These are phyloP conservation scores for Dispira parvispora DNA, from an alignment of 192 early-diverging fungal genomes.

Conservation along the genomic window DNA sequence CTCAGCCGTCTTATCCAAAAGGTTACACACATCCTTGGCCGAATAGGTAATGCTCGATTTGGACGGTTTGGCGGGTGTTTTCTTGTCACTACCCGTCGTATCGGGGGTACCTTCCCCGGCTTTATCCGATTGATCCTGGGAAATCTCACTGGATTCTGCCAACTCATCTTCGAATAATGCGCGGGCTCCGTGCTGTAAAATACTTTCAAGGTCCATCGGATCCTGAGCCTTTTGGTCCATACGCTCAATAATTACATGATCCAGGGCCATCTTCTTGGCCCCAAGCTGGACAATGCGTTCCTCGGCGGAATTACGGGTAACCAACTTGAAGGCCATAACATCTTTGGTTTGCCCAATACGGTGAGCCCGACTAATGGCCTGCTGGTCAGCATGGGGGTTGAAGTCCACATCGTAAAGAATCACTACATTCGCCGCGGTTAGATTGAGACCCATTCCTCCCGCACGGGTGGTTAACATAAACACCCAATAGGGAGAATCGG, in stretches of 20 bases:
- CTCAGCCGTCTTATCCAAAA: neutral
- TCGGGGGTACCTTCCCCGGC: conserved; percentile 17
- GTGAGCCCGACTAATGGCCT: conserved; percentile 79
- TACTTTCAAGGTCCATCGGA: conserved; percentile 36
- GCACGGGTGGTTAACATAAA: conserved; percentile 66
- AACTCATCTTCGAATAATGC: conserved; percentile 45
- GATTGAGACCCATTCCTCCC: conserved; percentile 66
- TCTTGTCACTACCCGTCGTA: conserved; percentile 12
- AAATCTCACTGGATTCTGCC: conserved; percentile 31
- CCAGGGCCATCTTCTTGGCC: conserved; percentile 55
- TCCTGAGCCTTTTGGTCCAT: conserved; percentile 43
- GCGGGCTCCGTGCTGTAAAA: conserved; percentile 50
- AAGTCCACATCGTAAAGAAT: conserved; percentile 66
- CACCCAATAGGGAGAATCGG: conserved; percentile 26
- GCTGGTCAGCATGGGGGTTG: conserved; percentile 73
- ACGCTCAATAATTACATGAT: conserved; percentile 56
- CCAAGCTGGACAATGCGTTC: conserved; percentile 57
- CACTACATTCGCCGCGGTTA: conserved; percentile 61
- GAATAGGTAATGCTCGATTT: neutral
- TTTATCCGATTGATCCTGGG: conserved; percentile 19
- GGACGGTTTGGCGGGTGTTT: neutral
- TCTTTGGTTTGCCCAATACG: conserved; percentile 74
- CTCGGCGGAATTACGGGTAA: conserved; percentile 17
- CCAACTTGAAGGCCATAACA: conserved; percentile 56
- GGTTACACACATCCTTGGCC: neutral